Conservation (phyloP, 1,284 basidiomycete species). For the Sanguinoderma infundibulare region DNA sequence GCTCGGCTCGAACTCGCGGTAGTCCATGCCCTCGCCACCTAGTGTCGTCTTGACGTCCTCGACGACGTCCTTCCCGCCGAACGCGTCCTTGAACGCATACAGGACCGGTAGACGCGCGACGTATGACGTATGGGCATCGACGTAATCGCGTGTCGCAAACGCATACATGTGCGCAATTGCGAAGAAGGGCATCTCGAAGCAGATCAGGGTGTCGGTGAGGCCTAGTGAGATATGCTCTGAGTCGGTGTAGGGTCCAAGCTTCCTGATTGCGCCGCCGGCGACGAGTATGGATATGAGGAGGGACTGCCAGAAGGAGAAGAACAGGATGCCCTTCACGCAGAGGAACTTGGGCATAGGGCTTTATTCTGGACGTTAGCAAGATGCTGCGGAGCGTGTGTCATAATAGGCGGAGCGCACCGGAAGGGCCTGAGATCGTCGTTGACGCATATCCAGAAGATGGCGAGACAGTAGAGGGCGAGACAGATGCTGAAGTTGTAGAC, state of each 20-base stretch:
- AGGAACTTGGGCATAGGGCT: slow-evolving; percentile 93
- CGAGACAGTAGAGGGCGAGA: slow-evolving; percentile 84
- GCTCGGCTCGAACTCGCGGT: slow-evolving; percentile 94
- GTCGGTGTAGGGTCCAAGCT: slow-evolving; percentile 88
- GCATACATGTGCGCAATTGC: slow-evolving; percentile 93
- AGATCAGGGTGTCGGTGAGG: slow-evolving; percentile 89
- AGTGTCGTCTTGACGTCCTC: slow-evolving; percentile 88
- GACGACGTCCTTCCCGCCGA: slow-evolving; percentile 86
- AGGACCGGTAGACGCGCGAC: slow-evolving; percentile 88
- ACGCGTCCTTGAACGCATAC: slow-evolving; percentile 88
- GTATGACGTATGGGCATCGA: slow-evolving; percentile 67
- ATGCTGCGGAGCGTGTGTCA: background rate
- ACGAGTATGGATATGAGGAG: slow-evolving; percentile 89
- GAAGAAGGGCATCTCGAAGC: slow-evolving; percentile 98
- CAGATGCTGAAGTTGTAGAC: slow-evolving; percentile 81
- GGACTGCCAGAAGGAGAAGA: slow-evolving; percentile 98
- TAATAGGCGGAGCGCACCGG: slow-evolving; percentile 53
- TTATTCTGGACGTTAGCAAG: background rate
- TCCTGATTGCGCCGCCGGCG: slow-evolving; percentile 75
- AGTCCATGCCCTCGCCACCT: slow-evolving; percentile 90
- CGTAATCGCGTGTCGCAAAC: slow-evolving; percentile 86
- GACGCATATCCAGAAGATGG: slow-evolving; percentile 94
- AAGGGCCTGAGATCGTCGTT: slow-evolving; percentile 87
- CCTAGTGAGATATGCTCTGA: slow-evolving; percentile 91
- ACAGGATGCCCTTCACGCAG: slow-evolving; percentile 96